Conservation (phyloP, 345 rosid species). For the Acer campestre region DNA sequence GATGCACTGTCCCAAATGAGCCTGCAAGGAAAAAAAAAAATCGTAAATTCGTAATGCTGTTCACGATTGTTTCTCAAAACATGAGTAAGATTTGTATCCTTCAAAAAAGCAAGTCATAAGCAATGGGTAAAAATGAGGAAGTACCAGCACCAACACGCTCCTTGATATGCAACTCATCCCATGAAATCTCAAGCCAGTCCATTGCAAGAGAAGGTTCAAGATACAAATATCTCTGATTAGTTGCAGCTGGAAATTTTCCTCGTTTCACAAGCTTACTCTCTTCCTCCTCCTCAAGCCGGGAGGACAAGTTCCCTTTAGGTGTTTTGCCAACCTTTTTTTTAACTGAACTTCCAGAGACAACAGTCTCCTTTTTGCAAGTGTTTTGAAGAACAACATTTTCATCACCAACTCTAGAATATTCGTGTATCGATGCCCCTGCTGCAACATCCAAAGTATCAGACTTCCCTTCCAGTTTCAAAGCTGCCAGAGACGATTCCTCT, state of each 20-base stretch:
- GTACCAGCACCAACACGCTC: conserved; percentile 97
- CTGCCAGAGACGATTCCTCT: conserved; percentile 37
- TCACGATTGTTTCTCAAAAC: background rate
- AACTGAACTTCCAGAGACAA: conserved; percentile 34
- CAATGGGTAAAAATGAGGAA: conserved; percentile 19
- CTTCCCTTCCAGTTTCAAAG: conserved; percentile 31
- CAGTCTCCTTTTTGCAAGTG: conserved; percentile 41
- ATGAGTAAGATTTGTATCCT: background rate
- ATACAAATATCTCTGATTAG: conserved; percentile 62
- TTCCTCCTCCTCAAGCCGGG: conserved; percentile 41
- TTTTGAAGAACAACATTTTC: conserved; percentile 28
- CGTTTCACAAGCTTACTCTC: conserved; percentile 42
- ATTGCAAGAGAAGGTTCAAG: conserved; percentile 96
- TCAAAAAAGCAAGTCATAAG: background rate
- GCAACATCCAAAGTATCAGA: conserved; percentile 30
- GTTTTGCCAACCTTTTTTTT: conserved; percentile 35
- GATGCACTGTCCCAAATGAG: conserved; percentile 97
- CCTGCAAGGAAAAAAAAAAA: conserved; percentile 43
- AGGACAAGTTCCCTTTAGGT: conserved; percentile 33
- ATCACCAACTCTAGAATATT: conserved; percentile 33
- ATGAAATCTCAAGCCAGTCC: conserved; percentile 95
- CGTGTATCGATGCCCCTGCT: conserved; percentile 25
- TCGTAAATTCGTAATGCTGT: background rate
- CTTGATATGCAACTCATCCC: conserved; percentile 91
- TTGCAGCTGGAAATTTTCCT: conserved; percentile 37